Percentiles rank a stretch among this genome's conserved stretches.
Conservation (phyloP, 805 yeast genomes). For the Debaryomyces castellii region DNA sequence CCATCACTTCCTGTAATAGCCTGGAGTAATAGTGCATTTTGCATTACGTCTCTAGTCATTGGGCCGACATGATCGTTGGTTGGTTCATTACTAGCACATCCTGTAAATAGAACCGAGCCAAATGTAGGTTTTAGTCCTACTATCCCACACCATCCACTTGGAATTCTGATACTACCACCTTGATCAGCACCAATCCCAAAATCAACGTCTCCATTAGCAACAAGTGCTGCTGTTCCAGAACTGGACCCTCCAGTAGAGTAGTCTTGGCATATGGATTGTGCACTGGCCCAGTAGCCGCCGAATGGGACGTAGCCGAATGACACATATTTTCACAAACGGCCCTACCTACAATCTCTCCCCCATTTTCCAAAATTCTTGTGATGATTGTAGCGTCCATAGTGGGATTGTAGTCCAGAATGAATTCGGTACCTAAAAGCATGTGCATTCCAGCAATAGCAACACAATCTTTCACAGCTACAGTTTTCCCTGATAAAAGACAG, state of each 20-base stretch:
- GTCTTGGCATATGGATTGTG: conserved; percentile 8
- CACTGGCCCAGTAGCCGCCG: conserved; percentile 24
- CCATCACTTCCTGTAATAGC: conserved; percentile 37
- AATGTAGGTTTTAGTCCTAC: conserved; percentile 13
- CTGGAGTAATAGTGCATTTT: conserved; percentile 28
- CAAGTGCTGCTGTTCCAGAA: conserved; percentile 11
- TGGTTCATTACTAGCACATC: conserved; percentile 32
- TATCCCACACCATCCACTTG: conserved; percentile 11
- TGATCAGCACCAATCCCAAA: conserved; percentile 10
- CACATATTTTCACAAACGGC: conserved; percentile 38
- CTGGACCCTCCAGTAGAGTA: conserved; percentile 12
- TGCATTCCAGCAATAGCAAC: conserved; percentile 34
- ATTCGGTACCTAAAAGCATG: conserved; percentile 34
- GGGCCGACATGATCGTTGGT: conserved; percentile 39
- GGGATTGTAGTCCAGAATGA: conserved; percentile 29
- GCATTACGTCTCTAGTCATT: conserved; percentile 34
- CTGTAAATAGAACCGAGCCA: conserved; percentile 32
- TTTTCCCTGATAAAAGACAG: conserved; percentile 22
- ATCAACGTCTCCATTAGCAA: conserved; percentile 7
- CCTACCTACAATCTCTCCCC: conserved; percentile 31
- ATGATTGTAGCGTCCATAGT: conserved; percentile 36
- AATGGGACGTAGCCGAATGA: conserved; percentile 29
- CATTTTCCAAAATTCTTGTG: conserved; percentile 31
- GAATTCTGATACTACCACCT: conserved; percentile 10
- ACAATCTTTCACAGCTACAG: conserved; percentile 33